These are phyloP conservation scores for Fusarium lyarnte DNA, from an alignment of 2,329 filamentous ascomycete species.

Conservation along the genomic window DNA sequence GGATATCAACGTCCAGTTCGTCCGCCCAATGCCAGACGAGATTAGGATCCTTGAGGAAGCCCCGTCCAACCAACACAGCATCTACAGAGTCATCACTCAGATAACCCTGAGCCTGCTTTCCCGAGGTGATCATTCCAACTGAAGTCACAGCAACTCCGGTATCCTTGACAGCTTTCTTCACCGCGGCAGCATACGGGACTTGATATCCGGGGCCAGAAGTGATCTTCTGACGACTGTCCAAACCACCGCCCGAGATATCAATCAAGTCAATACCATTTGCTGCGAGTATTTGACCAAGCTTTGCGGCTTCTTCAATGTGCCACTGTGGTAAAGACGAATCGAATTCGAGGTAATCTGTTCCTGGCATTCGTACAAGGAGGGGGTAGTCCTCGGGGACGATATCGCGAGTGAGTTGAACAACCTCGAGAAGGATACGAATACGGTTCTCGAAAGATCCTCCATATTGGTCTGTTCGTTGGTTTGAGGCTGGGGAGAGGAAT, in stretches of 20 bases:
- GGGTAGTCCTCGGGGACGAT: slow-evolving; percentile 52
- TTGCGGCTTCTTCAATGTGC: slow-evolving; percentile 69
- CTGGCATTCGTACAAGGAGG: slow-evolving; percentile 74
- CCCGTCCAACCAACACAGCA: slow-evolving; percentile 57
- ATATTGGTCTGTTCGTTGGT: slow-evolving; percentile 62
- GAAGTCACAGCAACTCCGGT: slow-evolving; percentile 52
- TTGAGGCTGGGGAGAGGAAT: slow-evolving; percentile 61
- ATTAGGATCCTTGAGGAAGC: slow-evolving; percentile 65
- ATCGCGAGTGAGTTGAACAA: slow-evolving; percentile 47
- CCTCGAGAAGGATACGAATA: slow-evolving; percentile 56
- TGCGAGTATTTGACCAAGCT: slow-evolving; percentile 69
- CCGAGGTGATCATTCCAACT: slow-evolving; percentile 57
- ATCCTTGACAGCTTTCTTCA: slow-evolving; percentile 75
- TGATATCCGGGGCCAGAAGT: slow-evolving; percentile 73
- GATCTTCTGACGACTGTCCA: slow-evolving; percentile 67
- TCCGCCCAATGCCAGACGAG: slow-evolving; percentile 64
- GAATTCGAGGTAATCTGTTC: slow-evolving; percentile 76
- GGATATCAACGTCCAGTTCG: slow-evolving; percentile 58
- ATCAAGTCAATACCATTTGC: slow-evolving; percentile 75
- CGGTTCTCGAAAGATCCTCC: slow-evolving; percentile 57
- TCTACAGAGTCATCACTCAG: slow-evolving; percentile 57
- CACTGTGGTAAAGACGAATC: slow-evolving; percentile 65
- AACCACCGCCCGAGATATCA: slow-evolving; percentile 74
- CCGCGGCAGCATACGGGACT: slow-evolving; percentile 69
- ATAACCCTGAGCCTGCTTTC: slow-evolving; percentile 56